Conservation (phyloP, 257 asterid species). For the Lavandula angustifolia region DNA sequence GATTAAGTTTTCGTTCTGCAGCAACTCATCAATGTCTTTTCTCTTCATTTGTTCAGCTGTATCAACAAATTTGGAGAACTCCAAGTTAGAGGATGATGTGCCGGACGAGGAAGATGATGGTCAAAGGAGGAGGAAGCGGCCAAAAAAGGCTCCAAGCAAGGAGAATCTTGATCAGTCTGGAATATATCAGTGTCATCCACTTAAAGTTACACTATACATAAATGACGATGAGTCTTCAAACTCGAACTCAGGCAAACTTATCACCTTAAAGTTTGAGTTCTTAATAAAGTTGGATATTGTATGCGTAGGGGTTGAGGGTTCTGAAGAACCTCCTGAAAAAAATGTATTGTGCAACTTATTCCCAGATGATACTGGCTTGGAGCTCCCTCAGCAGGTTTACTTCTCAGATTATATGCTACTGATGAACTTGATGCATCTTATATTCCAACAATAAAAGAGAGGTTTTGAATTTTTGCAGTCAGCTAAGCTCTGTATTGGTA, state of each 20-base stretch:
- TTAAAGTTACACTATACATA: conserved; percentile 73
- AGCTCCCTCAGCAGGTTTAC: conserved; percentile 93
- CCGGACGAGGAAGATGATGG: conserved; percentile 96
- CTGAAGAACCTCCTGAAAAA: conserved; percentile 58
- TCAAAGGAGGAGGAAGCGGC: conserved; percentile 89
- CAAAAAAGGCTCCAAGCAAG: conserved; percentile 81
- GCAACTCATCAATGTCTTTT: conserved; percentile 2
- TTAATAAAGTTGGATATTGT: conserved; percentile 69
- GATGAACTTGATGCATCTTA: conserved; percentile 31
- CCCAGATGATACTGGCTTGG: conserved; percentile 94
- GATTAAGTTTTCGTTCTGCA: conserved; percentile 10
- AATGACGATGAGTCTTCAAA: conserved; percentile 61
- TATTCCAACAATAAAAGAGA: conserved; percentile 29
- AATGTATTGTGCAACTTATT: conserved; percentile 85
- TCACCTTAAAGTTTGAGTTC: conserved; percentile 83
- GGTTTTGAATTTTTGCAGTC: conserved; percentile 53
- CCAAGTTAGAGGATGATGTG: conserved; percentile 74
- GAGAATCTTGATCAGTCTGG: conserved; percentile 84
- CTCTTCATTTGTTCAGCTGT: conserved; percentile 37
- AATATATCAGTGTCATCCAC: conserved; percentile 87
- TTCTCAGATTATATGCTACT: conserved; percentile 25
- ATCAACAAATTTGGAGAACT: conserved; percentile 61
- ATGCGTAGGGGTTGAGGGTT: conserved; percentile 85
- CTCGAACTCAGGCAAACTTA: conserved; percentile 52
- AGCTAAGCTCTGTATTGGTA: conserved; percentile 72